phyloP scores from a whole-genome alignment of 1,284 basidiomycete genomes.

The Microstroma glucosiphilum region DNA sequence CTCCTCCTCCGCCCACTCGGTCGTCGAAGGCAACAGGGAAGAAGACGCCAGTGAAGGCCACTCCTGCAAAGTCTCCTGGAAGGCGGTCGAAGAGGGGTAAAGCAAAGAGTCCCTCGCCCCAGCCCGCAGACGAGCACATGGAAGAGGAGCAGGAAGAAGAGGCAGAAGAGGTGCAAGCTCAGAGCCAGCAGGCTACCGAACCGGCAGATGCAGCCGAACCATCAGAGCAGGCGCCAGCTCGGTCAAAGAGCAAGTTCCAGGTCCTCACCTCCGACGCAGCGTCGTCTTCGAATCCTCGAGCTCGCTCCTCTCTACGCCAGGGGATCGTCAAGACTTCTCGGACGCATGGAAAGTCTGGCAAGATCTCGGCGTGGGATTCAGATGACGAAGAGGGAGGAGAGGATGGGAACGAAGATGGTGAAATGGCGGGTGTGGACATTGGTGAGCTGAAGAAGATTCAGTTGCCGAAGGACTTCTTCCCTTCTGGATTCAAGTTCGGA shows the following conservation, averaged over 20 bases:
- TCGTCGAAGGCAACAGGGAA: background rate
- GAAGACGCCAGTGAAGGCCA: background rate
- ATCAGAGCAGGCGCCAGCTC: no score
- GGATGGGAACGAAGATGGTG: slow-evolving; percentile 13
- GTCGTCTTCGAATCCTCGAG: background rate
- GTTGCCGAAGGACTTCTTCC: slow-evolving; percentile 41
- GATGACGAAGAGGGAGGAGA: slow-evolving; percentile 44
- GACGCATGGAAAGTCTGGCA: slow-evolving; percentile 41
- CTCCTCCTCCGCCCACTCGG: slow-evolving; percentile 4
- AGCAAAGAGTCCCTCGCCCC: background rate
- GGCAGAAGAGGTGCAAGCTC: no score
- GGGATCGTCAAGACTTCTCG: slow-evolving; percentile 37
- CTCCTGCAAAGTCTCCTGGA: background rate
- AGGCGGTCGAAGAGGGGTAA: background rate
- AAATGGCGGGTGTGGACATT: background rate
- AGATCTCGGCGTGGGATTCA: slow-evolving; percentile 35
- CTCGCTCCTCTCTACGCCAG: slow-evolving; percentile 39
- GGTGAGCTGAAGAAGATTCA: slow-evolving; percentile 48
- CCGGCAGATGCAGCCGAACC: no score
- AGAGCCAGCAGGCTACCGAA: no score
- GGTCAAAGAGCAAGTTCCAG: slow-evolving; percentile 1
- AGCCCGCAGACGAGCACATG: background rate
- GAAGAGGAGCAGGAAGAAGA: background rate
- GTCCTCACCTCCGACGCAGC: background rate
- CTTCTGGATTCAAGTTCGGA: slow-evolving; percentile 39